phyloP scores from a whole-genome alignment of 2,329 filamentous ascomycete genomes.

The Cryphonectria japonica region DNA sequence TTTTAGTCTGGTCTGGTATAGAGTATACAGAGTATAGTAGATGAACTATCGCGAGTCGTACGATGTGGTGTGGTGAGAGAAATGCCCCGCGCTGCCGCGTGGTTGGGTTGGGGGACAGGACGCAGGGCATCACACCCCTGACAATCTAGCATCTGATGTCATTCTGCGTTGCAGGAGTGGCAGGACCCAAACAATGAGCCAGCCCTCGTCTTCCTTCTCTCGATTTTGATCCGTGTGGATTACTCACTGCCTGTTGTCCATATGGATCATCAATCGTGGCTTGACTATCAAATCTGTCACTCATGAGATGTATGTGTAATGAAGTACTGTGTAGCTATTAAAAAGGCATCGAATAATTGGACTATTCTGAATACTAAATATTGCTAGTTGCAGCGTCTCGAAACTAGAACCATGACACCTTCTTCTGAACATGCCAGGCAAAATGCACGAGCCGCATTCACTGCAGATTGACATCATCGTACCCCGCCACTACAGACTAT shows the following conservation, averaged over 20 bases:
- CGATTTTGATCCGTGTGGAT: no score
- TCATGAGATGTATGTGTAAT: background rate
- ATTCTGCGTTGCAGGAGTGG: conserved; percentile 10
- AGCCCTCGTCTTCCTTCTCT: background rate
- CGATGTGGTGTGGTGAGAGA: background rate
- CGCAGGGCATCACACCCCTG: background rate
- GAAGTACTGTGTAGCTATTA: background rate
- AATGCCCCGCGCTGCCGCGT: background rate
- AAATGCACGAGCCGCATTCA: background rate
- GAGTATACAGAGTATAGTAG: background rate
- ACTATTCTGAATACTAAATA: background rate
- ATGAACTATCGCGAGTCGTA: background rate
- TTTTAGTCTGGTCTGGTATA: background rate
- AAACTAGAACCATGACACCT: conserved; percentile 1
- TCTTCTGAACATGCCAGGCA: background rate
- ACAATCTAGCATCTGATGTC: conserved; percentile 13
- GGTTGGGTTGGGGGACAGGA: conserved; percentile 3
- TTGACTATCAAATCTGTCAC: background rate
- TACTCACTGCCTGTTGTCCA: no score
- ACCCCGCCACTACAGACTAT: background rate
- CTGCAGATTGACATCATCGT: conserved; percentile 19
- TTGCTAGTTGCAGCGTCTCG: no score
- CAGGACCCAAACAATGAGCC: background rate
- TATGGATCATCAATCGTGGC: no score
- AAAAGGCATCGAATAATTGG: no score